A percentile compares a stretch with the other conserved stretches of the same genome.
Evolutionary conservation across 2,329 filamentous ascomycete genomes (phyloP).

Genomic region (Pestalotiopsis sp.): DNA sequence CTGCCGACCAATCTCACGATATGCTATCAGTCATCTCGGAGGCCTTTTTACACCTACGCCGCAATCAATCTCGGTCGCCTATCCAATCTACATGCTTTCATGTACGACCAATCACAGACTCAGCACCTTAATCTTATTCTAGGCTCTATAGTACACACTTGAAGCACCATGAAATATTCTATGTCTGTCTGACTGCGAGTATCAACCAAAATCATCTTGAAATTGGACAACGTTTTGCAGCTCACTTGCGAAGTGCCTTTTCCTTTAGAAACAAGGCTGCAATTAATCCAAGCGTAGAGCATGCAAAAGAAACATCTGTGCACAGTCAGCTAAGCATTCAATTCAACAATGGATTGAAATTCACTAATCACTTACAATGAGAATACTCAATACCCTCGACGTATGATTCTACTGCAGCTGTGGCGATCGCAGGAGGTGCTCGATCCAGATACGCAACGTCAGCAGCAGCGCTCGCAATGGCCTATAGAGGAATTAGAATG

Average conservation of each 20-base stretch:
- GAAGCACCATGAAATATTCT: neutral
- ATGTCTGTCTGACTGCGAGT: neutral
- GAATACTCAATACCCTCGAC: conserved; percentile 24
- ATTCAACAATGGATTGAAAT: neutral
- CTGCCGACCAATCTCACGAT: no score
- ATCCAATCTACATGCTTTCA: no score
- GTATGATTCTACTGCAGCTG: conserved; percentile 21
- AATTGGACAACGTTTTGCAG: no score
- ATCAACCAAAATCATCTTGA: no score
- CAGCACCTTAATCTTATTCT: no score
- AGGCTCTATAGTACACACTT: no score
- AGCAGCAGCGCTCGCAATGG: conserved; percentile 41
- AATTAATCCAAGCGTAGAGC: conserved; percentile 3
- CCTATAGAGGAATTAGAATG: conserved; percentile 28
- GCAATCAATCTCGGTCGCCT: no score
- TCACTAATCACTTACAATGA: conserved; percentile 20
- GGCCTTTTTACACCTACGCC: no score
- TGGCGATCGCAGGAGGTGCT: conserved; percentile 17
- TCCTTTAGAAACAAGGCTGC: conserved; percentile 8
- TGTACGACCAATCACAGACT: no score
- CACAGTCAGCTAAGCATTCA: no score
- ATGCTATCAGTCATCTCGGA: no score
- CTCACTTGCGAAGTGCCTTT: conserved; percentile 1
- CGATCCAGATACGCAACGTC: conserved; percentile 42
- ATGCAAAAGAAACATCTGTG: conserved; percentile 2